Evolutionary conservation across 306 rosid genomes (phyloP), one percentile per base, ranked within the genome.

Genomic region (Hippophae rhamnoides): DNA sequence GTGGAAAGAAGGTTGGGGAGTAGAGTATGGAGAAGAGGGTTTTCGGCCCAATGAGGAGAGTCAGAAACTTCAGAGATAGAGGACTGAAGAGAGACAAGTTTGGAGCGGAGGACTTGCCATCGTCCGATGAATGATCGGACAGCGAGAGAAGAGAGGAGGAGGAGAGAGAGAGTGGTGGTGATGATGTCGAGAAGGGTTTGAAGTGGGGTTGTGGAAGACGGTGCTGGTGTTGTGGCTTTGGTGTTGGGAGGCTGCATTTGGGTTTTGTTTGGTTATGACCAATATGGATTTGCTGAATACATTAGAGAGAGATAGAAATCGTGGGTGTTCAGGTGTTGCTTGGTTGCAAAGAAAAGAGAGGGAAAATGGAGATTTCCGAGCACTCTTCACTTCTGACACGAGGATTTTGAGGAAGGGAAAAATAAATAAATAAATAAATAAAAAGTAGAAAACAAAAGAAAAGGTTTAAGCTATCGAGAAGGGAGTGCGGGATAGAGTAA

Each of bases 1-100:
- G 82, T 77, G 50, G 86, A 81, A 54, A 77, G 80, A 13, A 81
- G 78, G 38, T 74, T 71, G 10, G 82, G 86, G 55, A 81, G 82
- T 52, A 81, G 74, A 46, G 86, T 71, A 61, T 74, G 77, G 65
- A 77, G 70, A 44, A 81, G 86, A 10, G 86, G 82, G 12, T 81
- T 81, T 54, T 71, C 73, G 2, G 80, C 64, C 86, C 86, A 81
- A 76, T 77, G 76, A 1, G 78, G 44, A 7, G 82, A 81, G 42
- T 74, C 77, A 45, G 80, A 70, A 68, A 77, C 42, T 54, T 63
- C 69, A 9, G 72, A 23, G 45, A 81, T 13, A 52, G 80, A 60
- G 23, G 80, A 65, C 38, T 25, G 51, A 63, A 81, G 76, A 52
- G 66, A 58, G 31, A 62, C 6, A 66, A 81, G 80, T 61, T 74